Conservation (phyloP, 2,329 filamentous ascomycete species). For the Sporothrix curviconia region DNA sequence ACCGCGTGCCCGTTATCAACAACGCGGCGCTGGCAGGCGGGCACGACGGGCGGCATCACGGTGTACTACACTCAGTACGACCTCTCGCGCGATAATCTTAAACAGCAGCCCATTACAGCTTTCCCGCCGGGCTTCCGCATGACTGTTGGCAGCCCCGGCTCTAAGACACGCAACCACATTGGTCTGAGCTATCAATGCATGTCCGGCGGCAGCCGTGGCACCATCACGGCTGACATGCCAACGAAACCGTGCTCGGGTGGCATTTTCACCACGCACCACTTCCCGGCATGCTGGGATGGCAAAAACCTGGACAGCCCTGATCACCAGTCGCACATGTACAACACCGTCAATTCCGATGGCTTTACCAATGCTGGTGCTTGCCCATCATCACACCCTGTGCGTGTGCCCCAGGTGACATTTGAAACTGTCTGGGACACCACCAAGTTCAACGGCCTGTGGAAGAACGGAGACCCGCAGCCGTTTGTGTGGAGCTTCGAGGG, state of each 20-base stretch:
- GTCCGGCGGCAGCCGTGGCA: conserved; percentile 17
- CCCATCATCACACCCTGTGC: conserved; percentile 29
- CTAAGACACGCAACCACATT: conserved; percentile 12
- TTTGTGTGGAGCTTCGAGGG: conserved; percentile 25
- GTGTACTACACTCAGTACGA: conserved; percentile 19
- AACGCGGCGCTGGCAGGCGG: conserved; percentile 16
- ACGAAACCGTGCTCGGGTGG: conserved; percentile 18
- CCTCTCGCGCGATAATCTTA: conserved; percentile 13
- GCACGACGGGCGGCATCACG: conserved; percentile 18
- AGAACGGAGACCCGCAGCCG: conserved; percentile 23
- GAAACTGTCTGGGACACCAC: conserved; percentile 33
- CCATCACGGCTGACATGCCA: conserved; percentile 18
- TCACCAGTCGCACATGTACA: conserved; percentile 31
- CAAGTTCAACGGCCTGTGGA: conserved; percentile 25
- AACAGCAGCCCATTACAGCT: conserved; percentile 14
- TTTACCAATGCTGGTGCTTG: conserved; percentile 24
- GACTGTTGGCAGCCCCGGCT: conserved; percentile 22
- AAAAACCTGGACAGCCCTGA: conserved; percentile 34
- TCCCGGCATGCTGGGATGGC: conserved; percentile 51
- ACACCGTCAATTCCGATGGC: conserved; percentile 28
- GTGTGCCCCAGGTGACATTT: conserved; percentile 29
- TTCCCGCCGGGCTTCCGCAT: conserved; percentile 23
- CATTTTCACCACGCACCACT: conserved; percentile 22
- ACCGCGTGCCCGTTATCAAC: conserved; percentile 18
- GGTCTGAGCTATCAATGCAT: conserved; percentile 22